These are phyloP conservation scores for Barnettozyma hawaiiensis DNA, from an alignment of 1,139 yeast genomes.

Conservation along the genomic window DNA sequence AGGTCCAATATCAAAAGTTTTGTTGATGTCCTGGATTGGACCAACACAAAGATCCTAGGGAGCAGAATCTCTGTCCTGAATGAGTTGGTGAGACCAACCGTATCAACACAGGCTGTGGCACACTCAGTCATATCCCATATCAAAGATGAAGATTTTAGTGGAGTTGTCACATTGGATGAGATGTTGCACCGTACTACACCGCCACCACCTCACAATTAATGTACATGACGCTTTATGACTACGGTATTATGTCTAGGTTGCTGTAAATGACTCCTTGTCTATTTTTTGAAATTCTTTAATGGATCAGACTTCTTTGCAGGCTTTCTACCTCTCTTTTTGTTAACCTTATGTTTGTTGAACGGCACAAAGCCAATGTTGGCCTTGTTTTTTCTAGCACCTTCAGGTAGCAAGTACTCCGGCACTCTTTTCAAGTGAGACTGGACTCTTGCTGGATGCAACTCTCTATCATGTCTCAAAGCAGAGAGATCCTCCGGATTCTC, in stretches of 20 bases:
- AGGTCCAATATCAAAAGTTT: constrained; percentile 31
- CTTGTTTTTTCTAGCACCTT: constrained; percentile 57
- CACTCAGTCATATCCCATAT: constrained; percentile 50
- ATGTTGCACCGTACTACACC: constrained; percentile 26
- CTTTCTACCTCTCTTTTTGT: constrained; percentile 39
- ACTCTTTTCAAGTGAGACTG: constrained; percentile 87
- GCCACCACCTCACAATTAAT: neutral
- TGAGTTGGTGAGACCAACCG: constrained; percentile 52
- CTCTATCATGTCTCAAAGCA: constrained; percentile 86
- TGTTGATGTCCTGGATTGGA: constrained; percentile 36
- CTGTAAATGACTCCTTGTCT: constrained; percentile 3
- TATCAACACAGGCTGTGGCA: constrained; percentile 69
- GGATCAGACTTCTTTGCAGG: constrained; percentile 57
- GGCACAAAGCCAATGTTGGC: constrained; percentile 73
- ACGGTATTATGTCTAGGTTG: neutral
- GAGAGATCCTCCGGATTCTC: constrained; percentile 96
- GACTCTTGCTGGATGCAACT: constrained; percentile 73
- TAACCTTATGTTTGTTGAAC: constrained; percentile 52
- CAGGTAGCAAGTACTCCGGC: constrained; percentile 88
- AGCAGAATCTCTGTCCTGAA: constrained; percentile 34
- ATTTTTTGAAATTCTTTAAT: constrained; percentile 49
- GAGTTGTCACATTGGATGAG: constrained; percentile 56
- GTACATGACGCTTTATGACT: constrained; percentile 1
- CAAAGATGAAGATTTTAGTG: constrained; percentile 43
- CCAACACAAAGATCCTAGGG: constrained; percentile 37